Base-by-base conservation (phyloP, 768 basidiomycete genomes). In the Tulasnella sp. region DNA sequence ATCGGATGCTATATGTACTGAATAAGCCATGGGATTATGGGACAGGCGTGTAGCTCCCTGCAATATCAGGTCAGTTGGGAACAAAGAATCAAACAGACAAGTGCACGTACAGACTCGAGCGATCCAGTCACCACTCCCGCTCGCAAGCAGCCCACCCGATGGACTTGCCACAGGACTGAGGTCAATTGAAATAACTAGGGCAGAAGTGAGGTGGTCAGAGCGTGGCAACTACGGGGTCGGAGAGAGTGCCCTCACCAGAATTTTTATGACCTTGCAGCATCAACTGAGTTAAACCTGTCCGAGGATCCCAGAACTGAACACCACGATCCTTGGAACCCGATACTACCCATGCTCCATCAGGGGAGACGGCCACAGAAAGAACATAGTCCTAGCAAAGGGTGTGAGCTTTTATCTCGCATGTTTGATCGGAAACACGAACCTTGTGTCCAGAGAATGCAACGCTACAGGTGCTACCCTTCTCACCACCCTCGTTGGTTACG, bases 241-340 rank as follows among this genome's bases (percentile, higher is more conserved):
- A 76, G n/a, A 77, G 37, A 22, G 41, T 48, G 34, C 46, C 85
- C 90, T 46, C 82, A 91, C 91, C 91, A 72, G 91, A 91, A 84
- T 93, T 93, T 86, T 93, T 88, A 84, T 86, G 89, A 78, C 93
- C 92, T 85, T 98, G 97, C 44, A 99, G 88, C 93, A 97, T 96
- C 84, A 95, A 93, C 85, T 99, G 97, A 83, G 96, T 93, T 60
- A 92, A 90, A 58, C 91, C 92, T 18, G 89, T 89, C 82, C 90
- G 89, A 77, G 94, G 91, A 84, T 97, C 95, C 93, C 94, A 96
- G 85, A 97, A 96, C 85, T 97, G 95, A 79, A 99, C 96, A 0
- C 96, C 94, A 18, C 98, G 93, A 85, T 99, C 98, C 87, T 98
- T 98, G 48, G 92, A 93, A 76, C 98, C 97, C 16, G 95, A 96